phyloP scores from a whole-genome alignment of 1,284 basidiomycete species.

The Malassezia globosa region DNA sequence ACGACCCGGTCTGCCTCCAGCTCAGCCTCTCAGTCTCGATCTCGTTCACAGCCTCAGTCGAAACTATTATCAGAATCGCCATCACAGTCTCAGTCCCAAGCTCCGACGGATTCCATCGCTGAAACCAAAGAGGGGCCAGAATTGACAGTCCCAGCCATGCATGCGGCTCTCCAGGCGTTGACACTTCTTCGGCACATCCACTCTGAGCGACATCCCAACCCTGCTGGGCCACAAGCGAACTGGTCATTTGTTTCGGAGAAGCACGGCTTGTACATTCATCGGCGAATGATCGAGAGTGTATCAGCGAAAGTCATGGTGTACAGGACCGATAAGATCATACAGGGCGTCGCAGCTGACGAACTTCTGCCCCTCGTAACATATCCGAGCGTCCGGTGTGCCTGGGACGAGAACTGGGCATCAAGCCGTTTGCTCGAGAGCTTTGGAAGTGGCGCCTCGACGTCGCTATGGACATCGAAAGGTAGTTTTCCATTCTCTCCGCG shows the following conservation, averaged over 20 bases:
- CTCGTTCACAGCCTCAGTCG: neutral
- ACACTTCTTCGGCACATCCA: constrained; percentile 37
- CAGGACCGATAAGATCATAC: constrained; percentile 79
- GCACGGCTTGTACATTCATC: constrained; percentile 62
- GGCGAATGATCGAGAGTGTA: constrained; percentile 63
- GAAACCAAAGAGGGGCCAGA: neutral
- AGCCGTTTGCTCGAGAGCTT: constrained; percentile 65
- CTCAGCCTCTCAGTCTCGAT: neutral
- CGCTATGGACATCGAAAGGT: constrained; percentile 53
- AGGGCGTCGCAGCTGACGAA: constrained; percentile 88
- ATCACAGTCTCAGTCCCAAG: neutral
- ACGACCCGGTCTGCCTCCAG: neutral
- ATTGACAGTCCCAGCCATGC: constrained; percentile 30
- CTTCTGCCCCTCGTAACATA: constrained; percentile 59
- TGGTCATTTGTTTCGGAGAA: constrained; percentile 76
- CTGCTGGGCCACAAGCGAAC: constrained; percentile 53
- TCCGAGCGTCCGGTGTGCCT: constrained; percentile 58
- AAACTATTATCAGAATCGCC: neutral
- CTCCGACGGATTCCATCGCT: neutral
- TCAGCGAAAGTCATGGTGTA: constrained; percentile 74
- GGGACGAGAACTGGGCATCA: constrained; percentile 73
- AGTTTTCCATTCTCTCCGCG: constrained; percentile 85
- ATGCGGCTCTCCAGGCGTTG: constrained; percentile 38
- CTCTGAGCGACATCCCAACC: constrained; percentile 47
- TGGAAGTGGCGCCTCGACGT: constrained; percentile 60